Evolutionary conservation across 2,329 filamentous ascomycete genomes (phyloP).

Genomic region (Xylogone sp.): DNA sequence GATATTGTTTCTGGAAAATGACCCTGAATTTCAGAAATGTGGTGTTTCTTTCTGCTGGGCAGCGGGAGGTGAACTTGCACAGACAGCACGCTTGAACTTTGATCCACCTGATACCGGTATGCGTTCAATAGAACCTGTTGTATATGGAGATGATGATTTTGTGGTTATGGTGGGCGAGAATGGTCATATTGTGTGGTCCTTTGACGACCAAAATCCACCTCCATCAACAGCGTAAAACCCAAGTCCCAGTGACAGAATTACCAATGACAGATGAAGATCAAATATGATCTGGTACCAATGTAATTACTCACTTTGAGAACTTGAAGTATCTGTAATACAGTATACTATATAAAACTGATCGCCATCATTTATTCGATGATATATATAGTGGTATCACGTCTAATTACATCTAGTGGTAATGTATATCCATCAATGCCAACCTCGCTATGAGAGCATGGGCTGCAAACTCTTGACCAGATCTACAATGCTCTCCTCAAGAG

Average conservation of each 20-base stretch:
- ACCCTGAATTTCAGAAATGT: not conserved
- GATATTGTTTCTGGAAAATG: not conserved
- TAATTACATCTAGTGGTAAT: no score
- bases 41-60: not conserved
- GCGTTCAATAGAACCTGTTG: not conserved
- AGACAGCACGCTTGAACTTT: not conserved
- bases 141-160: slow-evolving; percentile 18
- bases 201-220: slow-evolving; percentile 2
- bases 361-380: no score
- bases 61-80: not conserved
- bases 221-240: not conserved
- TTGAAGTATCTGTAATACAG: no score
- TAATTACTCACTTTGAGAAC: no score
- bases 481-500: slow-evolving; percentile 53
- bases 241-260: no score
- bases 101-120: not conserved
- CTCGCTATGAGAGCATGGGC: not conserved
- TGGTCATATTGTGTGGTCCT: slow-evolving; percentile 20
- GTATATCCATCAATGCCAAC: not conserved
- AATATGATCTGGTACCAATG: no score
- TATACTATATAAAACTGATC: no score
- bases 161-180: slow-evolving; percentile 9
- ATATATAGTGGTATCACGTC: no score
- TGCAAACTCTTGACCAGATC: slow-evolving; percentile 50
- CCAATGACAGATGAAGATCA: no score